Conservation (phyloP, 768 basidiomycete genomes). For the Ephemerocybe angulata region DNA sequence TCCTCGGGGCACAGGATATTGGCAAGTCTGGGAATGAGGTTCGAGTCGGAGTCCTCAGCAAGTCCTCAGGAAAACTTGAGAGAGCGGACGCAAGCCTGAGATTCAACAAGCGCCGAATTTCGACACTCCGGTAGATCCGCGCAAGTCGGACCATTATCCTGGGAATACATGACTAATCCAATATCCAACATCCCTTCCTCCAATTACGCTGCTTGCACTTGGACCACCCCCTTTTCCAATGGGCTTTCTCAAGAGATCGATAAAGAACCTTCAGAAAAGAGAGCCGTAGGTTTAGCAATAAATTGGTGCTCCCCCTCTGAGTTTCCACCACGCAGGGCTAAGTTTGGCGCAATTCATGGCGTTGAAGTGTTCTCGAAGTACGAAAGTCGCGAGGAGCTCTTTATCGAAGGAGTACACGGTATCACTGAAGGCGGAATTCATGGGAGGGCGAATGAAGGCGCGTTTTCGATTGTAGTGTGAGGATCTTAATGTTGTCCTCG, state of each 20-base stretch:
- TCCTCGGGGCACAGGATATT: too few relatives aligned
- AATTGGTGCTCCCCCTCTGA: neutral
- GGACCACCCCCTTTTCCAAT: too few relatives aligned
- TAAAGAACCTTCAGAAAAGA: neutral
- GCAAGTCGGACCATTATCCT: too few relatives aligned
- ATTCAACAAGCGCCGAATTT: too few relatives aligned
- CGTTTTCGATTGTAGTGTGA: neutral
- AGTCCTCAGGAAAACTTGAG: too few relatives aligned
- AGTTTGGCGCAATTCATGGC: neutral
- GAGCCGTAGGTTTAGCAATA: neutral
- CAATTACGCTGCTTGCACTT: too few relatives aligned
- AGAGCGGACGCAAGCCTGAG: too few relatives aligned
- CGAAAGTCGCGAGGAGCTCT: neutral
- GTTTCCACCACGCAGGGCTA: neutral
- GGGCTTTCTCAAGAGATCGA: neutral
- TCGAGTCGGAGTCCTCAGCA: too few relatives aligned
- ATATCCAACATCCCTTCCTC: too few relatives aligned
- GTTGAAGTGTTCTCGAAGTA: neutral
- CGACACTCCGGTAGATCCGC: too few relatives aligned
- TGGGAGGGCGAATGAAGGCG: neutral
- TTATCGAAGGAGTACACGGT: neutral
- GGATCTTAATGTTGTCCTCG: neutral
- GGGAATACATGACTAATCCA: too few relatives aligned
- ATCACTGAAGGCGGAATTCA: neutral
- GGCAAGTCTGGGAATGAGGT: too few relatives aligned